phyloP scores from a whole-genome alignment of 75 land plant genomes.

The Adiantum capillusveneris region DNA sequence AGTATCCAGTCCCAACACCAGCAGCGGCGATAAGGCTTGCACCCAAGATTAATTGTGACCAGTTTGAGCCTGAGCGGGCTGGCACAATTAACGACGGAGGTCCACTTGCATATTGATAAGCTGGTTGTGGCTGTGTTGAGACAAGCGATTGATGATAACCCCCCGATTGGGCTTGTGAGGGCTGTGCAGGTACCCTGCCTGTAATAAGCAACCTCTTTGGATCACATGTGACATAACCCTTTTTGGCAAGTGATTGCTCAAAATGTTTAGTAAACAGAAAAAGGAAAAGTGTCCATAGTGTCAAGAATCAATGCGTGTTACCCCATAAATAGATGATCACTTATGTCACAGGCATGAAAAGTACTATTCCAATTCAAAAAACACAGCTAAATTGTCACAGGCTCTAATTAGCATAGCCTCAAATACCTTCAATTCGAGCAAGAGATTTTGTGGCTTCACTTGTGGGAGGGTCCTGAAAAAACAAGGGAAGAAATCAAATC shows the following conservation, averaged over 20 bases:
- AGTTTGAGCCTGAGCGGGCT: constrained; percentile 23
- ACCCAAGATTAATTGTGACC: constrained; percentile 54
- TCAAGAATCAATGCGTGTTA: too few species aligned
- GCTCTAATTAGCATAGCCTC: neutral
- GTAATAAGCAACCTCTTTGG: neutral
- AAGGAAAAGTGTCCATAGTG: neutral
- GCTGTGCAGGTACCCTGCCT: neutral
- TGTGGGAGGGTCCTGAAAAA: neutral
- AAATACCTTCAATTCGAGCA: neutral
- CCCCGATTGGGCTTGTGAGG: neutral
- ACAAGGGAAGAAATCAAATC: too few species aligned
- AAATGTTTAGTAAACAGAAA: neutral
- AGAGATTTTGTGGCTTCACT: neutral
- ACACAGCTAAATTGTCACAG: neutral
- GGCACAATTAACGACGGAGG: constrained; percentile 9
- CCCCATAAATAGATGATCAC: too few species aligned
- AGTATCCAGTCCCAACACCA: constrained; percentile 61
- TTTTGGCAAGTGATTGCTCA: neutral
- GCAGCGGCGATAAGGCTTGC: constrained; percentile 45
- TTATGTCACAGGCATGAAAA: neutral
- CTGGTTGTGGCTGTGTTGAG: constrained; percentile 14
- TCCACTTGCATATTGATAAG: constrained; percentile 9
- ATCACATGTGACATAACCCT: neutral
- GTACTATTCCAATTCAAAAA: neutral
- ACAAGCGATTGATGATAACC: neutral